A percentile compares a stretch with the other conserved stretches of the same genome.
Evolutionary conservation across 164 flowering plant species (phyloP).

Genomic region (Liriodendron chinense): DNA sequence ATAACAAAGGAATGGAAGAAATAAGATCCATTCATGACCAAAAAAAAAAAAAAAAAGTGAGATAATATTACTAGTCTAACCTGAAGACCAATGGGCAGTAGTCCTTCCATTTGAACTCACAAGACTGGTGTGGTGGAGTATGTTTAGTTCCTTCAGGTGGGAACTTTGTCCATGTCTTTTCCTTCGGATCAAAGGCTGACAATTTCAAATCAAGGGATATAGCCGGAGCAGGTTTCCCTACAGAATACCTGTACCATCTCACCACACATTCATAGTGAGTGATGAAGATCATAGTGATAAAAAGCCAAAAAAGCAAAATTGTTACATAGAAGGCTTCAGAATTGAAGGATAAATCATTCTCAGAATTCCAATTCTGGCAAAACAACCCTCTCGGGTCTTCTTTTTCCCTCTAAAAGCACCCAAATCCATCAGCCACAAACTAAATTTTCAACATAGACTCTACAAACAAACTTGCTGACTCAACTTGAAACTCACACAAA

Average conservation of each 20-base stretch:
- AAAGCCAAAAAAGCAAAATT: neutral
- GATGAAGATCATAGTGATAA: neutral
- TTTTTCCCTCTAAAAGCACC: no score
- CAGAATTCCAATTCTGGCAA: neutral
- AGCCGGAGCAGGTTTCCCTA: slow-evolving; percentile 73
- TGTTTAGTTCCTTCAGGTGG: slow-evolving; percentile 80
- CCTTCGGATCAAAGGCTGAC: slow-evolving; percentile 85
- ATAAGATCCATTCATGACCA: neutral
- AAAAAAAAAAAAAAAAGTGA: neutral
- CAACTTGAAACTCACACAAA: no score
- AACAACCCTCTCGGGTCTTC: neutral
- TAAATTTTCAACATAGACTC: no score
- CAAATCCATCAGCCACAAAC: no score
- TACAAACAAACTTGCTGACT: no score
- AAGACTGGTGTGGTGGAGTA: slow-evolving; percentile 83
- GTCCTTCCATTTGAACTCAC: slow-evolving; percentile 86
- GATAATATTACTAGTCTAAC: slow-evolving; percentile 25
- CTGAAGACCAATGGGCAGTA: slow-evolving; percentile 89
- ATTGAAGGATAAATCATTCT: no score
- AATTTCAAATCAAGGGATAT: slow-evolving; percentile 59
- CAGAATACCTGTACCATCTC: slow-evolving; percentile 62
- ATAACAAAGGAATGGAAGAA: neutral
- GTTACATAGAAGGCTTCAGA: neutral
- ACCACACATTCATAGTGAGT: neutral
- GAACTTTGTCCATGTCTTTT: slow-evolving; percentile 78